phyloP scores from a whole-genome alignment of 768 basidiomycete genomes.

The Russula lepida region DNA sequence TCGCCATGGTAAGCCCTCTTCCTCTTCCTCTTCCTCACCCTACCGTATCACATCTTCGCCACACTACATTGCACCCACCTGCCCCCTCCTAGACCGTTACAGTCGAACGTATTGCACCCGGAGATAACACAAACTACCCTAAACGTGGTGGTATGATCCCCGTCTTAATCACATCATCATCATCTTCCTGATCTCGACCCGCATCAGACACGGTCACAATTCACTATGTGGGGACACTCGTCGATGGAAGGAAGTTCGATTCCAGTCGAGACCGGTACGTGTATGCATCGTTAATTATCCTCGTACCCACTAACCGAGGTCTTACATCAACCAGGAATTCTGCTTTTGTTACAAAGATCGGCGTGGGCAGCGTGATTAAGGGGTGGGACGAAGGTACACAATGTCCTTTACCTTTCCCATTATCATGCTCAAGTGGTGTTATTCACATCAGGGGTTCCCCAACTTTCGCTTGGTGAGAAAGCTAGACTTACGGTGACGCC shows the following conservation, averaged over 20 bases:
- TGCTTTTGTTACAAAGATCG: conserved; percentile 66
- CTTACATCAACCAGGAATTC: conserved; percentile 33
- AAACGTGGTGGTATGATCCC: conserved; percentile 52
- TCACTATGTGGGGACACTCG: conserved; percentile 71
- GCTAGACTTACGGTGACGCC: conserved; percentile 56
- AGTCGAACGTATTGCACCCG: conserved; percentile 47
- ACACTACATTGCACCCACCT: too few species aligned
- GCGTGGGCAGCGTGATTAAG: conserved; percentile 74
- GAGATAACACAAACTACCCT: conserved; percentile 60
- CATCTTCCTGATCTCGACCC: conserved; percentile 5
- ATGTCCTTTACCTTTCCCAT: neutral
- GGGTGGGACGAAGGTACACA: conserved; percentile 84
- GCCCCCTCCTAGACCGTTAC: conserved; percentile 51
- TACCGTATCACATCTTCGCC: neutral
- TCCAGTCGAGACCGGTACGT: conserved; percentile 68
- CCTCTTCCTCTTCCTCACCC: neutral
- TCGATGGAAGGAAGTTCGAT: conserved; percentile 60
- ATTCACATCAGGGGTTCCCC: conserved; percentile 51
- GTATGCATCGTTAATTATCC: conserved; percentile 12
- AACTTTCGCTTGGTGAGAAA: conserved; percentile 71
- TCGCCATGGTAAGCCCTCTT: conserved; percentile 15
- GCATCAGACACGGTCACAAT: conserved; percentile 57
- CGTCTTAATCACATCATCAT: neutral
- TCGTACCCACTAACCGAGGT: neutral
- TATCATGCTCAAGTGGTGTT: conserved; percentile 7